Evolutionary conservation across 108 stramenopile genomes (phyloP).

Genomic region (Cyclotella sp.): DNA sequence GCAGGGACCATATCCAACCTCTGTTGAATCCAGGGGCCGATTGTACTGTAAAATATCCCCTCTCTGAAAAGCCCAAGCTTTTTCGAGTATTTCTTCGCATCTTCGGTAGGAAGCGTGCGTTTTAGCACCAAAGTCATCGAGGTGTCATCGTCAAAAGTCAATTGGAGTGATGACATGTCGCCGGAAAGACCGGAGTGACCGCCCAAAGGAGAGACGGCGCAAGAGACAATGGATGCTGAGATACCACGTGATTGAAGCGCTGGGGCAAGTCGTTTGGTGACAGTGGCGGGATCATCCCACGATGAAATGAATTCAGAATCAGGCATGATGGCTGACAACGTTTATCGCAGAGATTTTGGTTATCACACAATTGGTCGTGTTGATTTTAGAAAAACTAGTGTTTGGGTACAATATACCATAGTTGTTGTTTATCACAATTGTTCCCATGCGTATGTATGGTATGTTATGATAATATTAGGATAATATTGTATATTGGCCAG

Average conservation of each 20-base stretch:
- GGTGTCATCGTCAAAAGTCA: slow-evolving; percentile 13
- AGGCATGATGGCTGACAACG: slow-evolving; percentile 10
- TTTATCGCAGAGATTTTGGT: too few relatives aligned
- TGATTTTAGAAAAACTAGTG: too few relatives aligned
- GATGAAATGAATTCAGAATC: slow-evolving; percentile 20
- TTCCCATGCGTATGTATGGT: too few relatives aligned
- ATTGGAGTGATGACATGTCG: slow-evolving; percentile 14
- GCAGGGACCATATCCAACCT: slow-evolving; percentile 19
- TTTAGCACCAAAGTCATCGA: slow-evolving; percentile 47
- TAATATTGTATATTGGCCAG: too few relatives aligned
- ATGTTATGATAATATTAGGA: too few relatives aligned
- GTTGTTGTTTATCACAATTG: too few relatives aligned
- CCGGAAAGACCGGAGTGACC: slow-evolving; percentile 19
- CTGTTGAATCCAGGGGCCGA: slow-evolving; percentile 23
- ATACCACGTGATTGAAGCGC: slow-evolving; percentile 19
- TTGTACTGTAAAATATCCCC: slow-evolving; percentile 56
- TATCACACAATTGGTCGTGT: too few relatives aligned
- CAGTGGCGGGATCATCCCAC: slow-evolving; percentile 18
- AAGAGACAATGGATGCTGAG: slow-evolving; percentile 2
- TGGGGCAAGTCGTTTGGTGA: slow-evolving; percentile 10
- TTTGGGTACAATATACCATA: too few relatives aligned
- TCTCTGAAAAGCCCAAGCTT: slow-evolving; percentile 63
- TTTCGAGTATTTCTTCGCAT: slow-evolving; percentile 27
- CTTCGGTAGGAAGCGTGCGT: slow-evolving; percentile 40
- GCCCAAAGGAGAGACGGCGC: neutral